Evolutionary conservation across 768 basidiomycete species (phyloP), one percentile per base, ranked within the genome.

Genomic region (Pleurotus giganteus): DNA sequence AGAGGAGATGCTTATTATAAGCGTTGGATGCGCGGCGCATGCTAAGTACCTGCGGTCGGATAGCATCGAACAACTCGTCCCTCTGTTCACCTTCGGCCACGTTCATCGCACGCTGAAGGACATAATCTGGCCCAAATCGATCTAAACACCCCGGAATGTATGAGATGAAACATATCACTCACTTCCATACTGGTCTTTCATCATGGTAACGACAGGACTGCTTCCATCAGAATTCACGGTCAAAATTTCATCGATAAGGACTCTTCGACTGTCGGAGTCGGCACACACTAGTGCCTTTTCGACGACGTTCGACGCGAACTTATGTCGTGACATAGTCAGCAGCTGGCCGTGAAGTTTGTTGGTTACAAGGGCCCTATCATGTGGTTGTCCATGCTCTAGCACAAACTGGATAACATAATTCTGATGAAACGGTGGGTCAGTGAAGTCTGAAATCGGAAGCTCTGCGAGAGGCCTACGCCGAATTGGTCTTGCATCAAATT

Each of bases 391-490:
- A 60, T 88, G 80, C 65, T 93, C 89, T 28, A 98, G 80, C 54
- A 98, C 81, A 66, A 91, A 96, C 69, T 98, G 96, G 45, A 97
- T 83, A 29, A 98, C 96, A 70, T 97, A 98, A 66, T 96, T 94
- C 91, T 93, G 65, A 19, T 53, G 46, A 36, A 24, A 0, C n/a
- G n/a, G n/a, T n/a, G 27, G 1, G 11, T 58, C 27, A 17, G 31
- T 11, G 4, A 31, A 53, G 24, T 6, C 2, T 32, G 42, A 11
- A 4, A 45, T 37, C 21, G n/a, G 31, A 24, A 42, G n/a, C 34
- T 50, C 19, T 72, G 12, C 17, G 23, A 21, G 50, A 32, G 21
- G n/a, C 84, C 52, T 68, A 93, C 91, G 52, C 94, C 94, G 64
- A 94, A 97, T 66, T 92, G 89, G 71, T 98, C 91, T 65, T 88